Conservation (phyloP, 2,329 filamentous ascomycete genomes). For the Cytospora mali region DNA sequence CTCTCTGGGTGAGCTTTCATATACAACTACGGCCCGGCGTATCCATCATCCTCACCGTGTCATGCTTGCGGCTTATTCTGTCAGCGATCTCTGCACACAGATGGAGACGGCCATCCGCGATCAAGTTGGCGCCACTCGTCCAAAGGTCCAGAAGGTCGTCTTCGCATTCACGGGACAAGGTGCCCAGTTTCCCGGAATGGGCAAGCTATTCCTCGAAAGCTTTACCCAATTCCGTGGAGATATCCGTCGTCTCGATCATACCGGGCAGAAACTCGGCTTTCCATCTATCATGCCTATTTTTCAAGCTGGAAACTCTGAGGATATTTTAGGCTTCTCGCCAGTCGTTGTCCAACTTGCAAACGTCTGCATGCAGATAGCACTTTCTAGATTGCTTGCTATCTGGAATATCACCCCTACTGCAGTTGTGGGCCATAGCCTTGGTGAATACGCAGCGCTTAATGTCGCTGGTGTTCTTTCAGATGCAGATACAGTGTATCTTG, state of each 20-base stretch:
- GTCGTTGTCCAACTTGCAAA: conserved; percentile 56
- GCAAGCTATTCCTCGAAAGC: conserved; percentile 43
- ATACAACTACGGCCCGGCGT: conserved; percentile 68
- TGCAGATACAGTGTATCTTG: conserved; percentile 71
- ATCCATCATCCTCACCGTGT: conserved; percentile 62
- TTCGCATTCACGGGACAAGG: conserved; percentile 62
- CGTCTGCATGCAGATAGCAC: conserved; percentile 58
- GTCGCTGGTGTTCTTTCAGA: conserved; percentile 71
- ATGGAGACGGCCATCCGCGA: conserved; percentile 42
- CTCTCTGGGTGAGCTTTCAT: conserved; percentile 60
- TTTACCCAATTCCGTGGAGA: conserved; percentile 38
- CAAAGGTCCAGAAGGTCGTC: conserved; percentile 49
- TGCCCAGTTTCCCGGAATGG: conserved; percentile 53
- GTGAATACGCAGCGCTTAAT: conserved; percentile 71
- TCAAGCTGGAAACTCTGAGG: conserved; percentile 43
- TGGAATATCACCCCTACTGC: conserved; percentile 53
- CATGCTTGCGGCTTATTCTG: conserved; percentile 46
- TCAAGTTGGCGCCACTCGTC: conserved; percentile 44
- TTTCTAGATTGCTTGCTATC: conserved; percentile 56
- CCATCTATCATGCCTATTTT: conserved; percentile 59
- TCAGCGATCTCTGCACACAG: conserved; percentile 42
- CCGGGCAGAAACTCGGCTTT: conserved; percentile 52
- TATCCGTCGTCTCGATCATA: conserved; percentile 55
- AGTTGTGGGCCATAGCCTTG: conserved; percentile 61
- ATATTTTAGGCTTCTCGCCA: conserved; percentile 49